A percentile compares a stretch with the other conserved stretches of the same genome.
phyloP scores from a whole-genome alignment of 2,329 filamentous ascomycete species.

The Colletotrichum zoysiae region DNA sequence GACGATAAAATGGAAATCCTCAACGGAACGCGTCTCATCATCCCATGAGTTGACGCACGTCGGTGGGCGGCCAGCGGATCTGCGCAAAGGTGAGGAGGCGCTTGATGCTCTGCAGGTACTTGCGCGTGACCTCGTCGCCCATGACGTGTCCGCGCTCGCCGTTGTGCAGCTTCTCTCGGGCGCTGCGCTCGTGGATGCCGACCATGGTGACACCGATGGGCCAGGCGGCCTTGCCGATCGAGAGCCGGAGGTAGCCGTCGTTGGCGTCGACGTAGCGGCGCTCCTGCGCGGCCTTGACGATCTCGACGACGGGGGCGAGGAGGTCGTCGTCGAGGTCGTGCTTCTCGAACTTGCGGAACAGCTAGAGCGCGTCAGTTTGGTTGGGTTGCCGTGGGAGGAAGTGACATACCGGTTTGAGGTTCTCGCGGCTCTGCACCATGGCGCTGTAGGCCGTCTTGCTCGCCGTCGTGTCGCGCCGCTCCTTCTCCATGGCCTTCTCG shows the following conservation, averaged over 20 bases:
- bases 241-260: conserved; percentile 91
- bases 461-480: conserved; percentile 74
- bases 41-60: conserved; percentile 95
- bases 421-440: conserved; percentile 88
- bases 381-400: not conserved
- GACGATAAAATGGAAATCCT: not conserved
- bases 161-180: conserved; percentile 93
- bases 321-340: conserved; percentile 83
- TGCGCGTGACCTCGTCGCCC: conserved; percentile 94
- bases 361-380: conserved; percentile 51
- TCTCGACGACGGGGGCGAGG: conserved; percentile 87
- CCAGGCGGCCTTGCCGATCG: conserved; percentile 97
- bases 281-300: conserved; percentile 90
- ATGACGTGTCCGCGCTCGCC: conserved; percentile 93
- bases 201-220: conserved; percentile 99
- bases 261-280: conserved; percentile 96
- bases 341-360: conserved; percentile 91
- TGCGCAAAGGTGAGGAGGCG: conserved; percentile 96
- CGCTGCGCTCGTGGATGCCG: conserved; percentile 97
- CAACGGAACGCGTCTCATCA: conserved; percentile 52
- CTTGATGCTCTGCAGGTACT: conserved; percentile 98
- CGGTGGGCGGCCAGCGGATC: conserved; percentile 93
- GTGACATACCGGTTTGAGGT: conserved; percentile 78
- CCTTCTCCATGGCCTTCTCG: conserved; percentile 80
- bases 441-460: conserved; percentile 86